These are phyloP conservation scores for Camillea tinctor DNA, from an alignment of 2,329 filamentous ascomycete genomes.

Conservation along the genomic window DNA sequence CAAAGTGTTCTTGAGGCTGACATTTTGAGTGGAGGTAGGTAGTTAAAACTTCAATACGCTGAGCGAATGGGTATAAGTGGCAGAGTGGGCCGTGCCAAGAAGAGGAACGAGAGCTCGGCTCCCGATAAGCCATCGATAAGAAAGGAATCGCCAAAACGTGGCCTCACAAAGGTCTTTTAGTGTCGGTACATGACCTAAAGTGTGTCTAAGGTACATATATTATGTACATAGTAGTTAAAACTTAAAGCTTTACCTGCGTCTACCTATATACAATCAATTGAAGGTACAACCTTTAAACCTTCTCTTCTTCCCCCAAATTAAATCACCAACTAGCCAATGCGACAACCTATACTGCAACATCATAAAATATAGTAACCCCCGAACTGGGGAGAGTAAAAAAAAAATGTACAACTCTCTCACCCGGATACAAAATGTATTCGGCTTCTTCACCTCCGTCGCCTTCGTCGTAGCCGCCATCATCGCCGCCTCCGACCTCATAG, in stretches of 20 bases:
- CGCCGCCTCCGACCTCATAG: constrained; percentile 73
- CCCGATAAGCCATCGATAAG: constrained; percentile 26
- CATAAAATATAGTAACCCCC: constrained; percentile 6
- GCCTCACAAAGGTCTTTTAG: constrained; percentile 13
- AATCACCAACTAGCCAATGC: not conserved
- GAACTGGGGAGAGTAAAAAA: constrained; percentile 2
- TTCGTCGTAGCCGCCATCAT: constrained; percentile 79
- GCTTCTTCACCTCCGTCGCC: constrained; percentile 95
- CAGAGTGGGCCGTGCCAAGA: constrained; percentile 14
- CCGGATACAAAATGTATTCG: constrained; percentile 88
- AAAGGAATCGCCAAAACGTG: constrained; percentile 22
- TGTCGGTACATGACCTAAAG: too few species aligned
- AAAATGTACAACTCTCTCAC: constrained; percentile 79
- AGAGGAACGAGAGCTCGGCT: constrained; percentile 7
- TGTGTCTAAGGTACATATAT: not conserved
- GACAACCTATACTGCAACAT: not conserved
- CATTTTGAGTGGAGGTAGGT: too few species aligned
- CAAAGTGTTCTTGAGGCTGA: too few species aligned
- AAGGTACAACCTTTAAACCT: not conserved
- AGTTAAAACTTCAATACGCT: too few species aligned
- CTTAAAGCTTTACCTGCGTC: too few species aligned
- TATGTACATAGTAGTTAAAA: not conserved
- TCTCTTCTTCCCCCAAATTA: not conserved
- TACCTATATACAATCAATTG: too few species aligned
- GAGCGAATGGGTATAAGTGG: too few species aligned